phyloP scores from a whole-genome alignment of 139 green algal species.

The Closterium sp. region DNA sequence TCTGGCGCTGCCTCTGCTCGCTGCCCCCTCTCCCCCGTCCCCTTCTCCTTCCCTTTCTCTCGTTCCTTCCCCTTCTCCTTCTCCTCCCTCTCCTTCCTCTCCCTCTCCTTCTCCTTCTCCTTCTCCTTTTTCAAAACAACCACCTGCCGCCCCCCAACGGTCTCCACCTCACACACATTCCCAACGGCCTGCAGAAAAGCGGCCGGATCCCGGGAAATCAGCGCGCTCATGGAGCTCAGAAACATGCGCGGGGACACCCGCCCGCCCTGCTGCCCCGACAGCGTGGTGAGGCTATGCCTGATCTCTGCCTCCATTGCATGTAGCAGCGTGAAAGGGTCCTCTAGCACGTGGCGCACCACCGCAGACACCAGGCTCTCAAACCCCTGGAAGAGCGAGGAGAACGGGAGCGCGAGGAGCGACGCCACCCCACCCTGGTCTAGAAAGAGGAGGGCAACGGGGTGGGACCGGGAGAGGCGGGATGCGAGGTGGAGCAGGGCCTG shows the following conservation, averaged over 20 bases:
- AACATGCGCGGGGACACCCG: slow-evolving; percentile 58
- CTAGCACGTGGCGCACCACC: slow-evolving; percentile 84
- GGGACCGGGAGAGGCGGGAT: slow-evolving; percentile 67
- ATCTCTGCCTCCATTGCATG: slow-evolving; percentile 90
- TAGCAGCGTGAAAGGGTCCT: slow-evolving; percentile 84
- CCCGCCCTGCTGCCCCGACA: not conserved
- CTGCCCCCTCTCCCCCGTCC: not conserved
- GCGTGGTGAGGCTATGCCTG: slow-evolving; percentile 40
- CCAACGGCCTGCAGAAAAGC: slow-evolving; percentile 76
- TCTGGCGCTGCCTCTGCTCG: not conserved
- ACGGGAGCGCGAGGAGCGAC: slow-evolving; percentile 76
- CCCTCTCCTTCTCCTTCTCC: slow-evolving; percentile 42
- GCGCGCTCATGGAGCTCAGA: slow-evolving; percentile 55
- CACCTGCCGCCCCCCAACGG: slow-evolving; percentile 17
- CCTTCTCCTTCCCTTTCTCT: slow-evolving; percentile 21
- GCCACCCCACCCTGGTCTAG: slow-evolving; percentile 58
- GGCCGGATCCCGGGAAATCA: slow-evolving; percentile 68
- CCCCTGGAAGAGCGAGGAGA: slow-evolving; percentile 55
- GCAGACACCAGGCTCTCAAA: slow-evolving; percentile 70
- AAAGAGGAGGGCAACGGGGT: slow-evolving; percentile 68
- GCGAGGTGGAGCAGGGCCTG: slow-evolving; percentile 83
- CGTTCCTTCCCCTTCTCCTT: slow-evolving; percentile 33
- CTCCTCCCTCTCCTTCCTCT: slow-evolving; percentile 10
- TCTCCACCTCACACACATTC: slow-evolving; percentile 58
- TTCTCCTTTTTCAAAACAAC: slow-evolving; percentile 40